Evolutionary conservation across 768 basidiomycete genomes (phyloP).

Genomic region (Termitomyces sp.): DNA sequence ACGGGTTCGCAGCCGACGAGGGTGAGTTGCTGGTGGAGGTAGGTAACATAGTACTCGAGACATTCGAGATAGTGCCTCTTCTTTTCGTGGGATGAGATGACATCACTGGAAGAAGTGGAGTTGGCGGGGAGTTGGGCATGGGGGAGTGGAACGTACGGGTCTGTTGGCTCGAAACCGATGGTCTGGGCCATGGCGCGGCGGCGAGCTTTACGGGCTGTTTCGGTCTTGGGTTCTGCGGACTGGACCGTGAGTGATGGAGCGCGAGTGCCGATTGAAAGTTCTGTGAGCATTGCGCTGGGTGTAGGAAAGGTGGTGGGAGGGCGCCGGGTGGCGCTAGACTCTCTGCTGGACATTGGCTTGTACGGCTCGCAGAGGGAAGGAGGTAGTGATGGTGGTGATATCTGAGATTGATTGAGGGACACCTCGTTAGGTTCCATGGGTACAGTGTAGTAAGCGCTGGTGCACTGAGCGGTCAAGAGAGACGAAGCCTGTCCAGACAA

Average conservation of each 20-base stretch:
- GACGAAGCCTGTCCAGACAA: slow-evolving; percentile 15
- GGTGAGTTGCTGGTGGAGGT: slow-evolving; percentile 56
- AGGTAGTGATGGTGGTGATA: background rate
- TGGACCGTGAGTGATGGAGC: slow-evolving; percentile 2
- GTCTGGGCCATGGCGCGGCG: slow-evolving; percentile 52
- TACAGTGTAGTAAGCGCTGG: background rate
- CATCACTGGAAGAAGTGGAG: slow-evolving; percentile 37
- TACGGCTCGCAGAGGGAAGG: slow-evolving; percentile 2
- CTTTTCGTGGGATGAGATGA: slow-evolving; percentile 77
- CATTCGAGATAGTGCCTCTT: slow-evolving; percentile 71
- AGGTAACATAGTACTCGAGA: slow-evolving; percentile 64
- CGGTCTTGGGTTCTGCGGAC: slow-evolving; percentile 23
- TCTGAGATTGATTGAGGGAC: slow-evolving; percentile 3
- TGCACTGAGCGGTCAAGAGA: slow-evolving; percentile 7
- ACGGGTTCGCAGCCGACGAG: slow-evolving; percentile 43
- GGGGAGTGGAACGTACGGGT: slow-evolving; percentile 40
- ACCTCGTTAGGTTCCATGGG: background rate
- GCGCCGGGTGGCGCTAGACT: slow-evolving; percentile 4
- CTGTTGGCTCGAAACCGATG: slow-evolving; percentile 53
- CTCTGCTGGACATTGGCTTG: slow-evolving; percentile 4
- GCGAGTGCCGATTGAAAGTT: slow-evolving; percentile 24
- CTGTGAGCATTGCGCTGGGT: slow-evolving; percentile 55
- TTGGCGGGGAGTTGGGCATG: background rate
- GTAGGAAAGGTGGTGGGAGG: slow-evolving; percentile 51
- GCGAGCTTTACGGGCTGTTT: slow-evolving; percentile 51